phyloP scores from a whole-genome alignment of 2,329 filamentous ascomycete species.

The Colletotrichum scovillei region DNA sequence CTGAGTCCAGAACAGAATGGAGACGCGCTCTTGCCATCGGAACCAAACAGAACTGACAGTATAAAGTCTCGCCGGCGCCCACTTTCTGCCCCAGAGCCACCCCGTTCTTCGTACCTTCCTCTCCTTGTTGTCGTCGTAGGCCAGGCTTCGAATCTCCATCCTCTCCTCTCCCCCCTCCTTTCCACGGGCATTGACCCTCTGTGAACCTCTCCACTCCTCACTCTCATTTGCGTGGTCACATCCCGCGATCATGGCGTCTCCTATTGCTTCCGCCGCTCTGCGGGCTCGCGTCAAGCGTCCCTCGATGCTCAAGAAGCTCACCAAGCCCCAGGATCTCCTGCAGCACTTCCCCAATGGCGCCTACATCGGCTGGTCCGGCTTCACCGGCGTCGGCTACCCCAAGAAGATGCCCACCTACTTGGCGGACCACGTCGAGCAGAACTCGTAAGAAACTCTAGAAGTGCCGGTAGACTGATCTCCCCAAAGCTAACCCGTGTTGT shows the following conservation, averaged over 20 bases:
- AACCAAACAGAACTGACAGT: neutral
- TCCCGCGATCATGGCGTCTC: slow-evolving; percentile 56
- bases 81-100: slow-evolving; percentile 6
- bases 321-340: slow-evolving; percentile 82
- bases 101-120: slow-evolving; percentile 2
- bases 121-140: neutral
- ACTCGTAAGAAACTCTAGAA: slow-evolving; percentile 48
- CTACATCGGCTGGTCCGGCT: slow-evolving; percentile 93
- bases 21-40: neutral
- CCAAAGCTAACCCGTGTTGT: neutral
- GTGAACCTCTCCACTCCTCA: neutral
- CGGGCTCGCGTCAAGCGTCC: slow-evolving; percentile 81
- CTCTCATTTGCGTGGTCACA: neutral
- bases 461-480: neutral
- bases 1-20: neutral
- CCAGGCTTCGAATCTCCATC: neutral
- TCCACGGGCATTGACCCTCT: slow-evolving; percentile 11
- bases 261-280: slow-evolving; percentile 76
- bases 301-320: slow-evolving; percentile 83
- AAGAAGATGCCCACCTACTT: slow-evolving; percentile 88
- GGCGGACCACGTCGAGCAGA: slow-evolving; percentile 90
- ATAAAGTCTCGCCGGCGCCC: slow-evolving; percentile 21
- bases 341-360: slow-evolving; percentile 84
- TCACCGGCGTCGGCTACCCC: slow-evolving; percentile 90
- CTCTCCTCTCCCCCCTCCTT: slow-evolving; percentile 4